These are phyloP conservation scores for Bolboschoenus planiculmis DNA, from an alignment of 176 grass and related monocot species.

Conservation along the genomic window DNA sequence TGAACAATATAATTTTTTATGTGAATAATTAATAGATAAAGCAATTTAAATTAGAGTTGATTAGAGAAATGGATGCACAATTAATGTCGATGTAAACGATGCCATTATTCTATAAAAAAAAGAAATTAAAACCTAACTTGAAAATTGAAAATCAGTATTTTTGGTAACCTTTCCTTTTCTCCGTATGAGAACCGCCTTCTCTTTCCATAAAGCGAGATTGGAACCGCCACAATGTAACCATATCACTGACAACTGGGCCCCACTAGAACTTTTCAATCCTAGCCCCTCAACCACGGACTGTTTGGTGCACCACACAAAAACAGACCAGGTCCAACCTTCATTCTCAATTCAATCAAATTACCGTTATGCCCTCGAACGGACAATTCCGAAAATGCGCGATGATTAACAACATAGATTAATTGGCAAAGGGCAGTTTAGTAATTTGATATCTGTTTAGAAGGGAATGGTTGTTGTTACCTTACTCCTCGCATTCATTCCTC, in stretches of 20 bases:
- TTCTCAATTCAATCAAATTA: neutral
- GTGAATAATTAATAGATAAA: neutral
- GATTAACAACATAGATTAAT: neutral
- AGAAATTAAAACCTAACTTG: neutral
- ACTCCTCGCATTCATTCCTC: neutral
- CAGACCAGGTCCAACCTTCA: neutral
- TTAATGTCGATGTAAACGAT: neutral
- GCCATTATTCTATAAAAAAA: neutral
- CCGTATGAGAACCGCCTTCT: neutral
- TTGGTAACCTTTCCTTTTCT: conserved; percentile 10
- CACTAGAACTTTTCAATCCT: neutral
- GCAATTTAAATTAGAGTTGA: neutral
- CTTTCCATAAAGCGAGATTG: neutral
- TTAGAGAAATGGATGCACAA: neutral
- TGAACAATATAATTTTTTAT: too few species aligned
- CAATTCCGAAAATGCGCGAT: neutral
- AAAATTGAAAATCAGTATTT: neutral
- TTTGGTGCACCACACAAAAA: neutral
- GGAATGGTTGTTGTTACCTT: conserved; percentile 11
- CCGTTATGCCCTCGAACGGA: neutral
- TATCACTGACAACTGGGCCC: neutral
- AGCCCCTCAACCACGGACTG: neutral
- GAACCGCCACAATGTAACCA: neutral
- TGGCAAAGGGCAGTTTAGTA: conserved; percentile 1
- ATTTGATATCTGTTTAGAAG: neutral